These are phyloP conservation scores for Pholiota molesta DNA, from an alignment of 768 basidiomycete species.

Conservation along the genomic window DNA sequence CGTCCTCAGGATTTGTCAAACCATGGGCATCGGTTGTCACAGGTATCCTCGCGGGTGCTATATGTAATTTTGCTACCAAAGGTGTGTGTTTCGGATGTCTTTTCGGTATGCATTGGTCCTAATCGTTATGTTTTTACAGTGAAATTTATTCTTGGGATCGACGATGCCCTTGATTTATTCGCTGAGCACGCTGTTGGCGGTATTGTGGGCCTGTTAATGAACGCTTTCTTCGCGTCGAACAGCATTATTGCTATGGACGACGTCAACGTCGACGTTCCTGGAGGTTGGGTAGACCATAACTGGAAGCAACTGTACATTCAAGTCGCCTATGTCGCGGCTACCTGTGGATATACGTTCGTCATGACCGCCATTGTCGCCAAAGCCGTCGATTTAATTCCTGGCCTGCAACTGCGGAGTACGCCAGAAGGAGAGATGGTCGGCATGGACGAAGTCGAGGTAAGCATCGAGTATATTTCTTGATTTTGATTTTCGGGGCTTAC, in stretches of 20 bases:
- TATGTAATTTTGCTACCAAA: slow-evolving; percentile 87
- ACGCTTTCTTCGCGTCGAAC: slow-evolving; percentile 74
- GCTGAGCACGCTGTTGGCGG: slow-evolving; percentile 91
- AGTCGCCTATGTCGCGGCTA: slow-evolving; percentile 62
- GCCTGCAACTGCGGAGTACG: slow-evolving; percentile 54
- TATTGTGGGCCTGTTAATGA: slow-evolving; percentile 71
- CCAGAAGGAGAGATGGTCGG: slow-evolving; percentile 62
- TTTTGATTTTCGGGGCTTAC: not conserved
- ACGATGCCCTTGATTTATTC: slow-evolving; percentile 92
- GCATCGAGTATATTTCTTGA: slow-evolving; percentile 16
- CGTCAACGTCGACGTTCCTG: slow-evolving; percentile 51
- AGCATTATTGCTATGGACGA: slow-evolving; percentile 71
- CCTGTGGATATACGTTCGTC: slow-evolving; percentile 61
- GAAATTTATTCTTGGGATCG: slow-evolving; percentile 70
- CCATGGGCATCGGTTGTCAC: slow-evolving; percentile 78
- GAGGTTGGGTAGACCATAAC: slow-evolving; percentile 77
- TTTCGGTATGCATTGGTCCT: not conserved
- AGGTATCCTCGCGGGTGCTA: slow-evolving; percentile 70
- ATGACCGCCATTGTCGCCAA: slow-evolving; percentile 66
- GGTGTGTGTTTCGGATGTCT: slow-evolving; percentile 40
- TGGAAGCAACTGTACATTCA: slow-evolving; percentile 85
- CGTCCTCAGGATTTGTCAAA: slow-evolving; percentile 80
- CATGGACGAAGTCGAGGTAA: slow-evolving; percentile 74
- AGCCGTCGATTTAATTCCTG: slow-evolving; percentile 57
- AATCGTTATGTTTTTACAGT: slow-evolving; percentile 39